These are phyloP conservation scores for Nakaseomyces nivariensis DNA, from an alignment of 1,139 yeast species.

Conservation along the genomic window DNA sequence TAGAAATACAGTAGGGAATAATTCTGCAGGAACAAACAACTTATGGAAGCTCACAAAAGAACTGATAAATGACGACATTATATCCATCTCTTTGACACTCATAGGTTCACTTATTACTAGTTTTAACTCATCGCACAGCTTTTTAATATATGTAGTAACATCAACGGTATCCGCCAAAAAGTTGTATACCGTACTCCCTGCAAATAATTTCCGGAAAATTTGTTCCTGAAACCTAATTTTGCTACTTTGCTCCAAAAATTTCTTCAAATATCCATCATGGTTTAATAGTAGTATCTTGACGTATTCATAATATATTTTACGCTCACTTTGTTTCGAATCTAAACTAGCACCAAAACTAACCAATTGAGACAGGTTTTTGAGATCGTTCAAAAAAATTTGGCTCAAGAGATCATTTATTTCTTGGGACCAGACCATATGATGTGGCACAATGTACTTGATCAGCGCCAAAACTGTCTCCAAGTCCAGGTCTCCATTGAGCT, in stretches of 20 bases:
- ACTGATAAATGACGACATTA: neutral
- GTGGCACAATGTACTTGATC: conserved; percentile 1
- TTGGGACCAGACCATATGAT: neutral
- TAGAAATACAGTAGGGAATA: neutral
- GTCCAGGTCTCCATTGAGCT: neutral
- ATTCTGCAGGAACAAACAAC: neutral
- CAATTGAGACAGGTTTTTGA: neutral
- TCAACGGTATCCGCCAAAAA: neutral
- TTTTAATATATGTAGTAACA: neutral
- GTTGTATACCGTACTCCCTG: neutral
- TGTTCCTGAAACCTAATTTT: neutral
- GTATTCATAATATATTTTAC: neutral
- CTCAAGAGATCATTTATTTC: neutral
- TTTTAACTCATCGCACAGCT: neutral
- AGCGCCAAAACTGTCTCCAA: neutral
- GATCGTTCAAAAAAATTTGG: neutral
- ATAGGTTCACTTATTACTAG: neutral
- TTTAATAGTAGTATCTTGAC: neutral
- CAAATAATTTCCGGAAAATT: neutral
- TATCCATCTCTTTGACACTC: neutral
- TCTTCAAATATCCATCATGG: neutral
- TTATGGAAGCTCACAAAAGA: neutral
- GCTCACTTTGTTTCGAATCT: neutral
- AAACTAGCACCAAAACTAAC: neutral
- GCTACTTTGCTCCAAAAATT: neutral